Evolutionary conservation across 2,329 filamentous ascomycete genomes (phyloP).

Genomic region (Microsporum canis): DNA sequence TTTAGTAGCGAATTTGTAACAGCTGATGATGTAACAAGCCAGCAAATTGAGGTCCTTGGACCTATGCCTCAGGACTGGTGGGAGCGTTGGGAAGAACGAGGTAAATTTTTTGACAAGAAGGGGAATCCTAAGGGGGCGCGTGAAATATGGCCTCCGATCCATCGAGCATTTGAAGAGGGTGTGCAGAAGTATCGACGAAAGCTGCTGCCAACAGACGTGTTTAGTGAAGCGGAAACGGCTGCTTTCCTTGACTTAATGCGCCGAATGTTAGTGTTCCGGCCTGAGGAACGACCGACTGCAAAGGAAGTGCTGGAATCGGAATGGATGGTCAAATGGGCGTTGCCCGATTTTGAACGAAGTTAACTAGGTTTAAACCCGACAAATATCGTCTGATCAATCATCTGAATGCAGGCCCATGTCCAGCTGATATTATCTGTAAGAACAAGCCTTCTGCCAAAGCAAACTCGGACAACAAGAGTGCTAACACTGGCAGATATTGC

Average conservation of each 20-base stretch:
- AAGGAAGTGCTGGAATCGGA: slow-evolving; percentile 11
- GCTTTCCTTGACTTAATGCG: slow-evolving; percentile 11
- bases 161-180: slow-evolving; percentile 15
- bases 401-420: too few relatives aligned
- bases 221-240: slow-evolving; percentile 11
- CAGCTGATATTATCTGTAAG: too few relatives aligned
- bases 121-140: slow-evolving; percentile 10
- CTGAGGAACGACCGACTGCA: slow-evolving; percentile 8
- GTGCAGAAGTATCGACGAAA: slow-evolving; percentile 15
- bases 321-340: slow-evolving; percentile 14
- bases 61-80: slow-evolving; percentile 16
- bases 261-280: slow-evolving; percentile 9
- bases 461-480: too few relatives aligned
- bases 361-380: neutral
- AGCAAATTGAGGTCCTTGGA: slow-evolving; percentile 15
- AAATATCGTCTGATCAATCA: too few relatives aligned
- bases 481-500: neutral
- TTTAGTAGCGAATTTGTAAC: slow-evolving; percentile 9
- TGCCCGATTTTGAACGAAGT: slow-evolving; percentile 7
- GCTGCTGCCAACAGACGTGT: slow-evolving; percentile 2
- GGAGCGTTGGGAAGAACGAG: slow-evolving; percentile 13
- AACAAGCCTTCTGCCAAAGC: too few relatives aligned
- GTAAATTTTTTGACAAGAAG: slow-evolving; percentile 13
- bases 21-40: slow-evolving; percentile 8
- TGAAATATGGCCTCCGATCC: slow-evolving; percentile 14